Evolutionary conservation across 2,329 filamentous ascomycete species (phyloP).

Genomic region (Clarireedia monteithiana): DNA sequence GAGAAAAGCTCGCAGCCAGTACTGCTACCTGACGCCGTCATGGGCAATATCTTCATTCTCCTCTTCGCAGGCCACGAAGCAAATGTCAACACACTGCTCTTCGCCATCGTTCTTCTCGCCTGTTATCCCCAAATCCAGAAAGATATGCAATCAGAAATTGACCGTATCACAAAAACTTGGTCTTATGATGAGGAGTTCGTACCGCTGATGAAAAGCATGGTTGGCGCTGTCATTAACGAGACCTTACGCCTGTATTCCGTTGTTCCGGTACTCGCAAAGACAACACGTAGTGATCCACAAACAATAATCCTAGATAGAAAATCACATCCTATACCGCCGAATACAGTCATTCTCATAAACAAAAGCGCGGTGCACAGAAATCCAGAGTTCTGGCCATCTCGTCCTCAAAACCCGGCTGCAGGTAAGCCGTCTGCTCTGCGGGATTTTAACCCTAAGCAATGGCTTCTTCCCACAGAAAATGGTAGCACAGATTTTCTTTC

Average conservation of each 20-base stretch:
- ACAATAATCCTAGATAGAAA: background rate
- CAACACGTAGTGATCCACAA: background rate
- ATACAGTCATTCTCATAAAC: background rate
- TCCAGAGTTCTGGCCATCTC: background rate
- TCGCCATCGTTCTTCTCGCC: background rate
- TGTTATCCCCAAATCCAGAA: background rate
- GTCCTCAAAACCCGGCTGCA: background rate
- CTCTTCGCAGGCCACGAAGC: background rate
- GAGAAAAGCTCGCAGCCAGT: background rate
- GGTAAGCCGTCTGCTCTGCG: background rate
- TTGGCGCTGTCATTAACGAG: background rate
- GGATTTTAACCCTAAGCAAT: background rate
- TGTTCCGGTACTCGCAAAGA: background rate
- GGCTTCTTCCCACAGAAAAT: background rate
- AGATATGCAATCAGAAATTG: background rate
- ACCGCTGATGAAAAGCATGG: background rate
- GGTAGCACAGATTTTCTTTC: background rate
- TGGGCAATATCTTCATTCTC: background rate
- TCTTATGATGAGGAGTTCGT: background rate
- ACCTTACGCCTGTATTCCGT: background rate
- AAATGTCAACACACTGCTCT: background rate
- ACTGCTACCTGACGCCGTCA: background rate
- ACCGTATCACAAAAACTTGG: background rate
- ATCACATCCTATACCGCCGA: background rate
- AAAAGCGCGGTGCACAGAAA: background rate